Evolutionary conservation across 768 basidiomycete genomes (phyloP).

Genomic region (Cystobasidiopsis lactophilus): DNA sequence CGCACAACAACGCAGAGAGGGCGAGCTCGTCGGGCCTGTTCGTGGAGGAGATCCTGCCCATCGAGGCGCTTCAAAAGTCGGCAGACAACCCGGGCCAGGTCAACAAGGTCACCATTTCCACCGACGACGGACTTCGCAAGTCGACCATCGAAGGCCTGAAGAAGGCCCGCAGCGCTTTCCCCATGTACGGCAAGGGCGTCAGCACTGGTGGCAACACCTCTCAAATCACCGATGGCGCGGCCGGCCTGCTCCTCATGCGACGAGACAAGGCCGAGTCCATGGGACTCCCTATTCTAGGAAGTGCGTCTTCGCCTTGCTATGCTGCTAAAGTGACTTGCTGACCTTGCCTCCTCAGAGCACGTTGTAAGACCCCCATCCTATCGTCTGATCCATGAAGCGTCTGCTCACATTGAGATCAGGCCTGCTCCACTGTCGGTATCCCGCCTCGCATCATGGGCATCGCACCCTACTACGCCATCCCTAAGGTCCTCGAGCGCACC

Average conservation of each 20-base stretch:
- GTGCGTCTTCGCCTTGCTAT: conserved; percentile 31
- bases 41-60: conserved; percentile 59
- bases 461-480: conserved; percentile 67
- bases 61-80: conserved; percentile 43
- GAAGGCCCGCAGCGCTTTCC: conserved; percentile 73
- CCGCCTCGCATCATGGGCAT: conserved; percentile 45
- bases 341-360: too few relatives aligned
- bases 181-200: conserved; percentile 35
- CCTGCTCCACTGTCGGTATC: conserved; percentile 27
- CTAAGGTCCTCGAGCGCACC: conserved; percentile 39
- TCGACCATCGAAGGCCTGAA: conserved; percentile 53
- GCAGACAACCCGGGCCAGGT: conserved; percentile 33
- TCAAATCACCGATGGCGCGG: conserved; percentile 78
- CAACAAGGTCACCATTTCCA: conserved; percentile 43
- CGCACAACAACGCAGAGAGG: conserved; percentile 60
- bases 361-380: too few relatives aligned
- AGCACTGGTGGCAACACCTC: conserved; percentile 48
- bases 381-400: too few relatives aligned
- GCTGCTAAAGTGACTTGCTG: too few relatives aligned
- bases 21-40: conserved; percentile 66
- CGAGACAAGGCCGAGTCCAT: conserved; percentile 54
- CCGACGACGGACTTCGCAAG: conserved; percentile 66
- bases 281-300: conserved; percentile 47
- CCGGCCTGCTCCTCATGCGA: conserved; percentile 60
- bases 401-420: too few relatives aligned